Evolutionary conservation across 2,329 filamentous ascomycete species (phyloP).

Genomic region (Colletotrichum horii): DNA sequence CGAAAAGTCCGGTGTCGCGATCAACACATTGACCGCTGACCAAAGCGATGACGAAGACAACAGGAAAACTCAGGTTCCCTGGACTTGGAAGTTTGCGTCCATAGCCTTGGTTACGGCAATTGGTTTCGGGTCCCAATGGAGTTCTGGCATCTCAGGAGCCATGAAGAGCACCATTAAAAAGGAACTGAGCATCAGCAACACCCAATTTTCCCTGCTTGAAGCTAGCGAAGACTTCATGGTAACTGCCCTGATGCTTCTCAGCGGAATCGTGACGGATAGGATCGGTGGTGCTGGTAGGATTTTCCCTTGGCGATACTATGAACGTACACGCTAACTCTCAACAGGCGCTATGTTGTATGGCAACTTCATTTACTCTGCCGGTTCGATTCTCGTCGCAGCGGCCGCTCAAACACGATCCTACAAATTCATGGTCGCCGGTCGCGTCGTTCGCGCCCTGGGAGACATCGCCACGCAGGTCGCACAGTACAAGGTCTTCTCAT

Average conservation of each 20-base stretch:
- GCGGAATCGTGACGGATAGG: slow-evolving; percentile 61
- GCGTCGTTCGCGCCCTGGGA: slow-evolving; percentile 60
- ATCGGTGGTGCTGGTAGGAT: slow-evolving; percentile 58
- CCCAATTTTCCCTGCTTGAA: slow-evolving; percentile 62
- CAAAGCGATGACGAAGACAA: neutral
- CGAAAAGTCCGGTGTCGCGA: neutral
- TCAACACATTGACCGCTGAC: neutral
- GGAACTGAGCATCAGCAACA: slow-evolving; percentile 64
- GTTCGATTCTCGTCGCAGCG: slow-evolving; percentile 63
- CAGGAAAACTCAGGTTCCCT: neutral
- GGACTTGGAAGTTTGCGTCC: slow-evolving; percentile 30
- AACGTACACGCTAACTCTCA: rapidly evolving
- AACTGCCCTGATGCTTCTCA: slow-evolving; percentile 57
- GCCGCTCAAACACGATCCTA: slow-evolving; percentile 61
- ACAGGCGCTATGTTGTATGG: slow-evolving; percentile 16
- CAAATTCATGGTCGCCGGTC: slow-evolving; percentile 64
- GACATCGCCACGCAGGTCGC: slow-evolving; percentile 69
- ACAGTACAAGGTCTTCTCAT: slow-evolving; percentile 69
- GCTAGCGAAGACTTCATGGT: slow-evolving; percentile 69
- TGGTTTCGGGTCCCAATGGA: slow-evolving; percentile 66
- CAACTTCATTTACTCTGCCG: slow-evolving; percentile 61
- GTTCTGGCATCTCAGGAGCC: slow-evolving; percentile 61
- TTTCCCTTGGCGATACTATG: rapidly evolving
- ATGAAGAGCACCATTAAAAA: slow-evolving; percentile 68
- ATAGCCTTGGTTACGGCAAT: slow-evolving; percentile 59